These are phyloP conservation scores for Porpolomopsis calyptriformis DNA, from an alignment of 768 basidiomycete genomes.

Conservation along the genomic window DNA sequence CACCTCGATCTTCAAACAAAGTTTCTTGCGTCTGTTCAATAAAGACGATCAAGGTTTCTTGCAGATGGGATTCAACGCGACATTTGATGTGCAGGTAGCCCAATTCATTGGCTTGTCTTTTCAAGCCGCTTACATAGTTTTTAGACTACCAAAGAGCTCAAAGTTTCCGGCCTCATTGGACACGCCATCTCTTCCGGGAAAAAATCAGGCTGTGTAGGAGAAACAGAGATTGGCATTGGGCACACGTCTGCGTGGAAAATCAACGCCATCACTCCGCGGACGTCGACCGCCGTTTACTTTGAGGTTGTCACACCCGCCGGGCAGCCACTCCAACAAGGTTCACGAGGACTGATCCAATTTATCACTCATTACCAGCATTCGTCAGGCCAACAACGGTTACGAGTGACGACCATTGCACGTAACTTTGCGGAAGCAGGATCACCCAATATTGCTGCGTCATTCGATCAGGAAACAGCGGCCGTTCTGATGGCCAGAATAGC, in stretches of 20 bases:
- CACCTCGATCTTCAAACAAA: slow-evolving; percentile 98
- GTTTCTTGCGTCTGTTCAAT: slow-evolving; percentile 83
- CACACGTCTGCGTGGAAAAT: slow-evolving; percentile 99
- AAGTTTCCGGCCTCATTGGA: slow-evolving; percentile 95
- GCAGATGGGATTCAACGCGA: slow-evolving; percentile 98
- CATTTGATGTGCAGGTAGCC: slow-evolving; percentile 88
- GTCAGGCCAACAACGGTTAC: slow-evolving; percentile 86
- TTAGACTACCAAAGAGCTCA: slow-evolving; percentile 96
- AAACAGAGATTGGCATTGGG: slow-evolving; percentile 98
- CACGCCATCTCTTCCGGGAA: slow-evolving; percentile 97
- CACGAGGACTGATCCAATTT: slow-evolving; percentile 93
- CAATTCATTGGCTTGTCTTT: not conserved
- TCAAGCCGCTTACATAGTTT: slow-evolving; percentile 6
- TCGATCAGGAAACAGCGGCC: slow-evolving; percentile 96
- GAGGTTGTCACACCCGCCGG: slow-evolving; percentile 98
- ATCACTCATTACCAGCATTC: slow-evolving; percentile 98
- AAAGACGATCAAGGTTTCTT: slow-evolving; percentile 90
- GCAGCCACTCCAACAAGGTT: slow-evolving; percentile 79
- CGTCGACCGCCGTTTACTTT: slow-evolving; percentile 89
- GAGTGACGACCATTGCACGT: slow-evolving; percentile 96
- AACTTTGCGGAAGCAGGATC: slow-evolving; percentile 98
- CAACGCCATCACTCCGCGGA: slow-evolving; percentile 79
- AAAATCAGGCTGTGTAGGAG: slow-evolving; percentile 92
- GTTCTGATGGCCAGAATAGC: slow-evolving; percentile 98
- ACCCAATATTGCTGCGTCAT: slow-evolving; percentile 82